Percentiles rank a stretch among this genome's conserved stretches.
These are phyloP conservation scores for Blumeriella jaapii DNA, from an alignment of 2,329 filamentous ascomycete genomes.

Conservation along the genomic window DNA sequence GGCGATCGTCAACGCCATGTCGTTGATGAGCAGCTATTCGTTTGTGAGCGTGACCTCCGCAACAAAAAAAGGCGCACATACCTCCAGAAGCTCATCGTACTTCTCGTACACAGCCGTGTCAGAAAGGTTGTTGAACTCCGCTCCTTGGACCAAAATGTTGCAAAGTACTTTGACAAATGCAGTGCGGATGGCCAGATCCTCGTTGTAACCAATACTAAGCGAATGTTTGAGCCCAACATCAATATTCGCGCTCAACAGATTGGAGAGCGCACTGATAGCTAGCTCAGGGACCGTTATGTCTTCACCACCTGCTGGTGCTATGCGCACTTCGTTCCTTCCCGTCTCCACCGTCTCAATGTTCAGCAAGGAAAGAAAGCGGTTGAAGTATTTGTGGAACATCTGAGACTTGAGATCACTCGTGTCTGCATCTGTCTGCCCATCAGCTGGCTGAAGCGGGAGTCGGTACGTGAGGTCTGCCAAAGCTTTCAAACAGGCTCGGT, in stretches of 20 bases:
- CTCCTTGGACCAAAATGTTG: conserved; percentile 60
- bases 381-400: conserved; percentile 63
- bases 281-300: conserved; percentile 49
- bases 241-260: conserved; percentile 58
- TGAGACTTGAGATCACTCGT: conserved; percentile 58
- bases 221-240: conserved; percentile 62
- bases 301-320: conserved; percentile 35
- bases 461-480: conserved; percentile 56
- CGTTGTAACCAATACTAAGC: conserved; percentile 58
- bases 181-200: conserved; percentile 56
- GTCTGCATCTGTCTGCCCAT: conserved; percentile 53
- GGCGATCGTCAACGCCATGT: conserved; percentile 50
- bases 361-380: conserved; percentile 53
- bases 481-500: conserved; percentile 52
- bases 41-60: conserved; percentile 6
- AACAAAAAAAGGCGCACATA: conserved; percentile 23
- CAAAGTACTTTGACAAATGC: conserved; percentile 60
- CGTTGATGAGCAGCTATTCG: conserved; percentile 44
- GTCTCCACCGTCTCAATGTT: conserved; percentile 42
- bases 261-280: conserved; percentile 56
- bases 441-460: conserved; percentile 52
- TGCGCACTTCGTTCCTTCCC: conserved; percentile 32
- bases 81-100: conserved; percentile 53
- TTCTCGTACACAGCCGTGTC: conserved; percentile 58
- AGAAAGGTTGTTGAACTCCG: conserved; percentile 57